phyloP scores from a whole-genome alignment of 2,329 filamentous ascomycete genomes.

The Beauveria medogensis region DNA sequence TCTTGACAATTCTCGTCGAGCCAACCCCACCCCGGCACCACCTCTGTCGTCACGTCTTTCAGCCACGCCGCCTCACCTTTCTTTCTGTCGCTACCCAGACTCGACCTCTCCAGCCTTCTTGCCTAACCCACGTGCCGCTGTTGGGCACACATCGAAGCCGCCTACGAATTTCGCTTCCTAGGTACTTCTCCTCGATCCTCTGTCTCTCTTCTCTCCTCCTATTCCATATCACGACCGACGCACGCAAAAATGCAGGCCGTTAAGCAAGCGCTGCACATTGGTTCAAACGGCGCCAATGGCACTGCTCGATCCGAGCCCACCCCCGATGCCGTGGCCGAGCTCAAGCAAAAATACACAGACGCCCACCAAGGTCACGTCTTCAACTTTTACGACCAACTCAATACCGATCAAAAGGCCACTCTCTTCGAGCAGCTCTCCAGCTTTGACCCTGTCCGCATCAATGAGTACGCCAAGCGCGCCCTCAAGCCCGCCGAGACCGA shows the following conservation, averaged over 20 bases:
- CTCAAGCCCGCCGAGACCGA: conserved; percentile 66
- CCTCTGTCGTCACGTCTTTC: conserved; percentile 9
- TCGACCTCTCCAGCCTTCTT: not conserved
- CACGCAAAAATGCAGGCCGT: conserved; percentile 33
- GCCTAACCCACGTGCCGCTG: conserved; percentile 3
- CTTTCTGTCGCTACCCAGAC: not conserved
- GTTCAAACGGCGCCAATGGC: conserved; percentile 20
- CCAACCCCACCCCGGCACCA: not conserved
- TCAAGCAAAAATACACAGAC: conserved; percentile 67
- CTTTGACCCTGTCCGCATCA: conserved; percentile 83
- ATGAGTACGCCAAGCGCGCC: conserved; percentile 73
- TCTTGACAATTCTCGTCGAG: not conserved
- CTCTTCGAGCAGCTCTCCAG: conserved; percentile 74
- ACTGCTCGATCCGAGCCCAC: conserved; percentile 45
- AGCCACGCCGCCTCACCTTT: not conserved
- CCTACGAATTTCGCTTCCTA: not conserved
- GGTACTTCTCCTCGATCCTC: not conserved
- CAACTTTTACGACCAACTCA: conserved; percentile 73
- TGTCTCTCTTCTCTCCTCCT: not conserved
- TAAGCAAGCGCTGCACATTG: conserved; percentile 34
- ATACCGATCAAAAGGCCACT: conserved; percentile 60
- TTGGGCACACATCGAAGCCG: not conserved
- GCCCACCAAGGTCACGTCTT: conserved; percentile 75
- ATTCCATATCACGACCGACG: conserved; percentile 1
- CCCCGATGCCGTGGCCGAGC: conserved; percentile 55